Base-by-base conservation (phyloP, 78 protist genomes). In the Trichosphaerium sp. region DNA sequence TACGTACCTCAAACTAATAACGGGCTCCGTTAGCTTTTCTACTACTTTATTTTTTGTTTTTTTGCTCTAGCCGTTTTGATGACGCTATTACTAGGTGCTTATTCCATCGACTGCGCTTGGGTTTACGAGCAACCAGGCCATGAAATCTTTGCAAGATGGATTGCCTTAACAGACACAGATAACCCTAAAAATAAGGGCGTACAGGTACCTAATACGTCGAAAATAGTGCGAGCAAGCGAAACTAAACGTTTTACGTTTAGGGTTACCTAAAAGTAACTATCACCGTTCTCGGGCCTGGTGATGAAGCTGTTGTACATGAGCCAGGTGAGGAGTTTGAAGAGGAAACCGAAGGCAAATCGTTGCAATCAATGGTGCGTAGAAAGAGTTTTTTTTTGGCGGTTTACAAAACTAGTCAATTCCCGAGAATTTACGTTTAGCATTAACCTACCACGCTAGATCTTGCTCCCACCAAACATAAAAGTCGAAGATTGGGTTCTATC, bases 231-330 rank as follows among this genome's bases (percentile, higher is more conserved):
- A 8, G 4, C 28, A 7, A 26, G 47, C 35, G 51, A 7, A 15
- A 11, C 65, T 7, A 11, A 37, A 15, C 4, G 34, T 4, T 11
- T 8, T 26, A 4, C 51, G 8, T 61, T 65, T 58, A 71, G 51
- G 77, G 77, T 32, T 72, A 63, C 7, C 58, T 72, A 14, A 68
- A 67, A 38, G 31, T 37, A 21, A 31, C 48, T 3, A 11, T 54
- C 28, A 40, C 2, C 37, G 76, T 4, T 11, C 68, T 72, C 25
- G 43, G 77, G 15, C 77, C 77, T 6, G 77, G 77, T 31, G 77
- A 72, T 15, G 70, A 35, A 4, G 35, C 77, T 12, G 44, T 7
- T 10, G 63, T 8, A n/a, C 77, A 72, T 38, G 77, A 15, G 49
- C 49, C 49, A 15, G 49, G 63, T n/a, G 69, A 72, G 31, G 71